phyloP scores from a whole-genome alignment of 2,329 filamentous ascomycete species.

The Colletotrichum sp. region DNA sequence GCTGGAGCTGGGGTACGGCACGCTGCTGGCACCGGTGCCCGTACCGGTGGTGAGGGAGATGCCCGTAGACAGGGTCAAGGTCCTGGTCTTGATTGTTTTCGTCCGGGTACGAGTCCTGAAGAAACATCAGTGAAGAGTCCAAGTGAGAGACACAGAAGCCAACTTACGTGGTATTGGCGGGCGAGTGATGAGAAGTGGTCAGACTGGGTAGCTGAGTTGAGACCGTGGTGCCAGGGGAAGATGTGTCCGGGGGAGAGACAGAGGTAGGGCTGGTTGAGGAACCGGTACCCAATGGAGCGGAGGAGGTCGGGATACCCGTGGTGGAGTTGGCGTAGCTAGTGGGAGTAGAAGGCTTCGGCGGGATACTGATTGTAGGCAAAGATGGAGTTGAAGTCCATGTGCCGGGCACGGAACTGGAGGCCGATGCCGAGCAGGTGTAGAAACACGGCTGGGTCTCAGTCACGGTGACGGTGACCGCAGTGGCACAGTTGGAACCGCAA shows the following conservation, averaged over 20 bases:
- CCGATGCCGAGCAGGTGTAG: conserved; percentile 6
- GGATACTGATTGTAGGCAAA: not conserved
- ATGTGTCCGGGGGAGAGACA: not conserved
- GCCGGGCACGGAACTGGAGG: not conserved
- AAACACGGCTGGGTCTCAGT: conserved; percentile 31
- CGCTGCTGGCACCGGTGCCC: not conserved
- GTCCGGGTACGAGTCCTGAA: not conserved
- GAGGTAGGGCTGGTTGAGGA: not conserved
- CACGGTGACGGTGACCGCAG: conserved; percentile 34
- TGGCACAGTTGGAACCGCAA: conserved; percentile 12
- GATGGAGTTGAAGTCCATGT: not conserved
- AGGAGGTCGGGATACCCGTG: not conserved
- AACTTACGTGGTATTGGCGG: conserved; percentile 2
- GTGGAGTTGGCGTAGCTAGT: not conserved
- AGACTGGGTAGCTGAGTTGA: conserved; percentile 5
- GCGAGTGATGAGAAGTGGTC: not conserved
- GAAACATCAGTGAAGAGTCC: not conserved
- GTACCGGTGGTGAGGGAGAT: not conserved
- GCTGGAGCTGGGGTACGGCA: not conserved
- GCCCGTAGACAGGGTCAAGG: not conserved
- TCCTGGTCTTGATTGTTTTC: not conserved
- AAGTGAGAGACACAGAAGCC: not conserved
- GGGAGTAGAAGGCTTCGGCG: not conserved
- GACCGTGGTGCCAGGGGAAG: not conserved
- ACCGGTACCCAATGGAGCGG: not conserved